A percentile compares a stretch with the other conserved stretches of the same genome.
phyloP scores from a whole-genome alignment of 78 protist genomes.

The Abeoforma whisleri region DNA sequence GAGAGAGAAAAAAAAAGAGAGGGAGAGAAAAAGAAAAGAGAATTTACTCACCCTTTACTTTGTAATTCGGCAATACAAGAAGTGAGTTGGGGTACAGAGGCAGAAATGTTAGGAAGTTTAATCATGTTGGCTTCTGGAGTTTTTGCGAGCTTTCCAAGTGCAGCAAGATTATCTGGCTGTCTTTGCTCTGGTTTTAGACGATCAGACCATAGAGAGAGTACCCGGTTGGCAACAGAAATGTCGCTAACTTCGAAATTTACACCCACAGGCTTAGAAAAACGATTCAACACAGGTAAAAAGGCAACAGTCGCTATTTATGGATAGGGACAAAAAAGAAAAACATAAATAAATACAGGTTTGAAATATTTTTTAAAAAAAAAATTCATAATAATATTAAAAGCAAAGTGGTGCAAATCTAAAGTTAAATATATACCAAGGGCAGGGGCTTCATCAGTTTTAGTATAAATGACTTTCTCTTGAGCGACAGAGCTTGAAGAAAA shows the following conservation, averaged over 20 bases:
- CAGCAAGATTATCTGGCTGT: constrained; percentile 6
- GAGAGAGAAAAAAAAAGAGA: too few species aligned
- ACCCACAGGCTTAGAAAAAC: not conserved
- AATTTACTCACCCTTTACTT: not conserved
- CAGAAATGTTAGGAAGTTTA: constrained; percentile 18
- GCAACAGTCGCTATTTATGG: constrained; percentile 33
- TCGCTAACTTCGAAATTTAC: constrained; percentile 25
- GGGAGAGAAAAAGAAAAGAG: constrained; percentile 8
- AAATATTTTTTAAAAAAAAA: too few species aligned
- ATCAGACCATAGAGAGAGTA: constrained; percentile 30
- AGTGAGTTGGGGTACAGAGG: constrained; percentile 34
- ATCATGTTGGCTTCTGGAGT: constrained; percentile 31
- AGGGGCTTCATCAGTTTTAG: constrained; percentile 38
- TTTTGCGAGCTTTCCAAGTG: constrained; percentile 23
- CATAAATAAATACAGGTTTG: too few species aligned
- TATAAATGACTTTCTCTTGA: too few species aligned
- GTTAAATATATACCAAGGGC: too few species aligned
- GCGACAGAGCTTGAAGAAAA: too few species aligned
- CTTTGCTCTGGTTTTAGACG: not conserved
- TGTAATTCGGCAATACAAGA: constrained; percentile 34
- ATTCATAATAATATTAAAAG: too few species aligned
- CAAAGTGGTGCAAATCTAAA: too few species aligned
- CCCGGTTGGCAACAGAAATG: constrained; percentile 38
- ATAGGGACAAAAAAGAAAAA: too few species aligned
- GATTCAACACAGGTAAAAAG: constrained; percentile 11